Evolutionary conservation across 129 eudicot genomes (phyloP), one percentile per base, ranked within the genome.

Genomic region (Deinandra increscens): DNA sequence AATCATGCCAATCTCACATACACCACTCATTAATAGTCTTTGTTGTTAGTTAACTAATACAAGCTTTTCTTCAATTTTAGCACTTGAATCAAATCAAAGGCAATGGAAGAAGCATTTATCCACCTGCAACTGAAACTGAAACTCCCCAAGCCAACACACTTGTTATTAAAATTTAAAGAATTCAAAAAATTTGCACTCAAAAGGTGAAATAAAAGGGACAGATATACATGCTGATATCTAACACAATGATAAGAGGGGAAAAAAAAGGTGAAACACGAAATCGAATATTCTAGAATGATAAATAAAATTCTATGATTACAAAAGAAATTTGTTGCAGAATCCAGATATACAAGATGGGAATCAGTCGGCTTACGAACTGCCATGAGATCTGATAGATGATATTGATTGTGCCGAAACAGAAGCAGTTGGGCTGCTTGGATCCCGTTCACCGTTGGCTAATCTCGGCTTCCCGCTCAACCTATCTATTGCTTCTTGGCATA

Each of bases 381-480:
- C 96, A 54, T 88, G 96, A 71, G 98, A 93, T 79, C 95, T 85
- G 53, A 81, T 60, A 19, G 98, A 93, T 12, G 98, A 89, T 75
- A 86, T 81, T 11, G 98, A 93, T 60, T 89, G 96, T 17, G 98
- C 98, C 8, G 98, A 92, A 58, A 86, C 88, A 4, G 98, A 89
- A 79, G 98, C 98, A 49, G 98, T 93, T 31, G 96, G 98, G 82
- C 97, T 93, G 79, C 84, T 87, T 8, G 70, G 74, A 72, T 92
- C 98, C 22, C 95, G 79, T 4, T 89, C 98, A 15, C 95, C 97
- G 51, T 89, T 86, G 42, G 75, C 88, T 75, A 71, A 60, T 81
- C 83, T 84, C 17, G 98, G 81, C 70, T 81, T 88, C 75, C 98
- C 98, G 42, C 95, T 88, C 77, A 92, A 75, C 82, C 83, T 82